phyloP scores from a whole-genome alignment of 306 rosid species.

The Citrullus mucosospermus region DNA sequence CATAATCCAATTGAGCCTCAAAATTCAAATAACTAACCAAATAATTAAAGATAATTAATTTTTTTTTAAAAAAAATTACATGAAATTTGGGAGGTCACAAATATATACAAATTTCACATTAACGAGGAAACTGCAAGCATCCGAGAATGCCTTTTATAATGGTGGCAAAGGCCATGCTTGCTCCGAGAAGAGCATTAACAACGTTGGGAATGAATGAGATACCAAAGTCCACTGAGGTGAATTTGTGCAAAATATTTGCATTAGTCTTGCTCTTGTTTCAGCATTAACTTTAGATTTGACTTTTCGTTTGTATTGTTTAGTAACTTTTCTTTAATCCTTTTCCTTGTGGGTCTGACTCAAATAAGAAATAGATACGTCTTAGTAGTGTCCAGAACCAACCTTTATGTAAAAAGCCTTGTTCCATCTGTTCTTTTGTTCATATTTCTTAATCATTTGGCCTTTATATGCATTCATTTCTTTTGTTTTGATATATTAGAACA shows the following conservation, averaged over 20 bases:
- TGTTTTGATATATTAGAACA: neutral
- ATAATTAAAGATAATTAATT: too few relatives aligned
- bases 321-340: neutral
- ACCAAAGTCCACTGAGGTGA: neutral
- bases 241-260: neutral
- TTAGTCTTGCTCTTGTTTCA: neutral
- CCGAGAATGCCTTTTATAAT: slow-evolving; percentile 4
- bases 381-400: neutral
- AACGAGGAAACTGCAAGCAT: slow-evolving; percentile 8
- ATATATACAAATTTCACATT: too few relatives aligned
- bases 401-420: neutral
- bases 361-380: neutral
- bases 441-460: neutral
- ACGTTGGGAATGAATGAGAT: slow-evolving; percentile 6
- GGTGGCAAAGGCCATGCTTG: slow-evolving; percentile 18
- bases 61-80: too few relatives aligned
- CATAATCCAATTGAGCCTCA: too few relatives aligned
- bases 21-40: too few relatives aligned
- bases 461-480: neutral
- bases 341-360: neutral
- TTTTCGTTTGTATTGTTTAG: neutral
- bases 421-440: neutral
- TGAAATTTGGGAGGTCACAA: too few relatives aligned
- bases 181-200: slow-evolving; percentile 22
- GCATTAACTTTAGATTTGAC: neutral